Base-by-base conservation (phyloP, 129 eudicot genomes). In the Calendula officinalis region DNA sequence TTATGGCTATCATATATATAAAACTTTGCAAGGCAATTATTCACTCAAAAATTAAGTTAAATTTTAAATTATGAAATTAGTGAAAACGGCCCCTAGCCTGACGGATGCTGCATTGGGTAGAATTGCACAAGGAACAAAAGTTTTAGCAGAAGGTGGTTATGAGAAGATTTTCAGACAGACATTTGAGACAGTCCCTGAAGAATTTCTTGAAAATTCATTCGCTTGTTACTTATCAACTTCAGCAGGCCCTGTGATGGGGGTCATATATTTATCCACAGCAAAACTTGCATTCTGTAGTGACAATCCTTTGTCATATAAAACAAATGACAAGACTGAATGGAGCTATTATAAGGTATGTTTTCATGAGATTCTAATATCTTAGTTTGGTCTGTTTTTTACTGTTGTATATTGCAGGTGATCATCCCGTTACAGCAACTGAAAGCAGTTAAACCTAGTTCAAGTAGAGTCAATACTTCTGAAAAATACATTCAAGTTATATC, bases 231-330 rank as follows among this genome's bases (percentile, higher is more conserved):
- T 90, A 42, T 90, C 97, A 38, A 90, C 97, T 38, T 90, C 97
- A 69, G 97, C 92, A 16, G 97, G 97, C 54, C 97, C 97, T 33
- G 95, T 90, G 60, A 81, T 90, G 91, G 97, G 97, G 15, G 78
- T 84, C 58, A 35, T 90, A 48, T 90, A 90, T 14, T 73, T 84
- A 9, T 90, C 97, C 41, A 83, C 91, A 7, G 87, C 87, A 46
- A 90, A 90, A 76, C 83, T 90, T 69, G 97, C 97, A 60, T 90
- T 83, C 69, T 90, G 89, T 68, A 90, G 95, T 56, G 97, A 90
- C 74, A 90, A 67, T 43, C 97, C 97, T 15, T 80, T 90, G 52
- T 84, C 97, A 3, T 90, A 86, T 66, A 79, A 84, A 80, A 59
- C 75, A 48, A 69, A 72, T 41, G 83, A 82, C 61, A 82, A 82